phyloP scores from a whole-genome alignment of 306 rosid genomes.

The Rosa rugosa region DNA sequence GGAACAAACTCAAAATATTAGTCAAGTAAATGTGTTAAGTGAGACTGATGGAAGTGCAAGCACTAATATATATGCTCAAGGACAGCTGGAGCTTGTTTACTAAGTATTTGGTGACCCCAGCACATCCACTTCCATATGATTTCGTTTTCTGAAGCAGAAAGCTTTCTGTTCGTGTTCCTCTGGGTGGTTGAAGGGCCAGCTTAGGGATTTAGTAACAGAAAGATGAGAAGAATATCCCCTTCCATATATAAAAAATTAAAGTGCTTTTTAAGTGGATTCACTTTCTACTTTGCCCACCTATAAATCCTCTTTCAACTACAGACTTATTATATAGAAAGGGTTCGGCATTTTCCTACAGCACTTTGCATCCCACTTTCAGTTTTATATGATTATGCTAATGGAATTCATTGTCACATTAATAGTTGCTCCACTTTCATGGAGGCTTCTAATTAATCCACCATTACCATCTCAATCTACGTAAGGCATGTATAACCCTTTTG shows the following conservation, averaged over 20 bases:
- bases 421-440: constrained; percentile 45
- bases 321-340: constrained; percentile 20
- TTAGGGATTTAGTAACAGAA: constrained; percentile 21
- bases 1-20: neutral
- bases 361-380: constrained; percentile 51
- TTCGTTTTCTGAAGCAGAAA: constrained; percentile 1
- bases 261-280: constrained; percentile 53
- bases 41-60: constrained; percentile 6
- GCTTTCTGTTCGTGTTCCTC: constrained; percentile 1
- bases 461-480: constrained; percentile 11
- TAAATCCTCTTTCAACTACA: constrained; percentile 30
- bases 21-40: neutral
- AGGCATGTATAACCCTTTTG: neutral
- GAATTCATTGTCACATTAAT: constrained; percentile 33
- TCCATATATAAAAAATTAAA: constrained; percentile 28
- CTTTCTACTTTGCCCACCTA: constrained; percentile 47
- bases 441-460: constrained; percentile 7
- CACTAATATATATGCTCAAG: neutral
- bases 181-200: constrained; percentile 31
- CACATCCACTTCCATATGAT: constrained; percentile 17
- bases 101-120: constrained; percentile 27
- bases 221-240: constrained; percentile 28
- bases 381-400: constrained; percentile 54
- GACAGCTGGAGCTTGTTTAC: constrained; percentile 25
- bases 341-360: constrained; percentile 42